Evolutionary conservation across 148 eudicot genomes (phyloP).

Genomic region (Vaccinium corymbosum): DNA sequence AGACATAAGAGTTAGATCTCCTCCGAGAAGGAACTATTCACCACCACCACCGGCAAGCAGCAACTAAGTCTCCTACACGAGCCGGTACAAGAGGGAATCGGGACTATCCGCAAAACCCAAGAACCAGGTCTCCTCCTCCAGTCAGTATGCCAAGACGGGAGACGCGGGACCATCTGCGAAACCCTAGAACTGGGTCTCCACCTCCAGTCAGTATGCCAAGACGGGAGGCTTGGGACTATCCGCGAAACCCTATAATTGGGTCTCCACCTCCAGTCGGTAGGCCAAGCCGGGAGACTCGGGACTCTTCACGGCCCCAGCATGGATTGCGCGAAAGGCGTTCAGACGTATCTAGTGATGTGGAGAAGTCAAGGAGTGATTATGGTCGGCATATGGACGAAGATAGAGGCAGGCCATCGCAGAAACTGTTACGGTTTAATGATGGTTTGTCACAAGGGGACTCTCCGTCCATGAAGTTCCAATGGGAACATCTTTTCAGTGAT

Average conservation of each 20-base stretch:
- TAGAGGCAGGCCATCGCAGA: constrained; percentile 3
- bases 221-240: neutral
- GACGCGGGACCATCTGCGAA: neutral
- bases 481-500: constrained; percentile 19
- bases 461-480: constrained; percentile 17
- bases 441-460: constrained; percentile 15
- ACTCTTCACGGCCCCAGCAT: neutral
- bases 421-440: neutral
- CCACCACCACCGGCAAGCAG: neutral
- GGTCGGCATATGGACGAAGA: constrained; percentile 2
- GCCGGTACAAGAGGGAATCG: neutral
- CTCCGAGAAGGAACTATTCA: constrained; percentile 4
- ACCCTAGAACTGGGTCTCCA: neutral
- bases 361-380: constrained; percentile 2
- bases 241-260: neutral
- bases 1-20: neutral
- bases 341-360: neutral
- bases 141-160: no score
- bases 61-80: neutral
- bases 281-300: neutral
- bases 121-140: neutral
- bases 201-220: no score
- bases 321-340: neutral
- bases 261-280: neutral
- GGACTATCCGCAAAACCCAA: neutral